These are phyloP conservation scores for Penicillium crustosum DNA, from an alignment of 2,329 filamentous ascomycete genomes.

Conservation along the genomic window DNA sequence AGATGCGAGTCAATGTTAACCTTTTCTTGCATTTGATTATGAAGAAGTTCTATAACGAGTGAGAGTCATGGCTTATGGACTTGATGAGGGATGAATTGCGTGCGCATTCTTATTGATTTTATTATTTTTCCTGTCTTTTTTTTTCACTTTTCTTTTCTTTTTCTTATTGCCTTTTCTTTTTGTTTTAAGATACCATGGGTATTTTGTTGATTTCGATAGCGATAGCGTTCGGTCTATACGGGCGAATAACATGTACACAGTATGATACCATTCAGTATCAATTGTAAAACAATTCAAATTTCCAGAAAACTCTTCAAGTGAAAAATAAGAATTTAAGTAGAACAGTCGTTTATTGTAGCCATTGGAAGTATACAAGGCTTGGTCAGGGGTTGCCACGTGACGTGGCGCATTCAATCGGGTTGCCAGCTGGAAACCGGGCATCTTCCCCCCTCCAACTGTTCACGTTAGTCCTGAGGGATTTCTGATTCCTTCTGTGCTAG, in stretches of 20 bases:
- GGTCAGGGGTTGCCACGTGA: slow-evolving; percentile 38
- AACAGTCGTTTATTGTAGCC: neutral
- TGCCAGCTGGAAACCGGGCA: slow-evolving; percentile 28
- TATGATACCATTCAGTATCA: slow-evolving; percentile 13
- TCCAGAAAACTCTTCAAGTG: neutral
- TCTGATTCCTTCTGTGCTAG: slow-evolving; percentile 15
- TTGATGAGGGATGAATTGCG: slow-evolving; percentile 23
- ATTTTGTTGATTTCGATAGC: slow-evolving; percentile 26
- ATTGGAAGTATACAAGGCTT: slow-evolving; percentile 10
- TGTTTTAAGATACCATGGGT: slow-evolving; percentile 28
- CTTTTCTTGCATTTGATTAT: slow-evolving; percentile 93
- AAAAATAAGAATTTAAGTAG: neutral
- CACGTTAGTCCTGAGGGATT: slow-evolving; percentile 17
- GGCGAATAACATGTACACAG: slow-evolving; percentile 27
- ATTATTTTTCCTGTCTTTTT: slow-evolving; percentile 15
- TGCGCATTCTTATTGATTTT: slow-evolving; percentile 24
- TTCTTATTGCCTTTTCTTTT: slow-evolving; percentile 12
- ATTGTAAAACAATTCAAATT: slow-evolving; percentile 2
- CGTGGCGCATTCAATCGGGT: slow-evolving; percentile 28
- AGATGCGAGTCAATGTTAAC: slow-evolving; percentile 91
- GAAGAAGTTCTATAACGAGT: slow-evolving; percentile 88
- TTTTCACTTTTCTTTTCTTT: slow-evolving; percentile 12
- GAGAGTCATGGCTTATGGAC: slow-evolving; percentile 23
- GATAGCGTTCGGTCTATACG: slow-evolving; percentile 21
- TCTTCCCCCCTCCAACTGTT: slow-evolving; percentile 19